Conservation (phyloP, 2,329 filamentous ascomycete species). For the Neonectria coccinea region DNA sequence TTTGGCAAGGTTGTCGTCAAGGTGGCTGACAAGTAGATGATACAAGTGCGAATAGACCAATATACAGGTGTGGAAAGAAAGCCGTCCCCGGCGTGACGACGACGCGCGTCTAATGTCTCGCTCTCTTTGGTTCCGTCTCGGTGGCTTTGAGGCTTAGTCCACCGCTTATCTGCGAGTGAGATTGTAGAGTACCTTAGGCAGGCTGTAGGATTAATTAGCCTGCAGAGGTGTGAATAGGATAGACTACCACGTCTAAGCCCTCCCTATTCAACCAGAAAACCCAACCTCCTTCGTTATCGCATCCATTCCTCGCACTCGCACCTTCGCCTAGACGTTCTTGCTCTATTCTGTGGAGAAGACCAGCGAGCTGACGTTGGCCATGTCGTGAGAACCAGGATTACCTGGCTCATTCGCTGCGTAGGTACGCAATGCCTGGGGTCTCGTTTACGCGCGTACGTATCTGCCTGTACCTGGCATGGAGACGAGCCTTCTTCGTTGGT, state of each 20-base stretch:
- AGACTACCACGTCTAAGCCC: background rate
- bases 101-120: conserved; percentile 10
- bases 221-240: background rate
- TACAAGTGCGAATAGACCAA: too few species aligned
- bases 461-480: background rate
- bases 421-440: conserved; percentile 11
- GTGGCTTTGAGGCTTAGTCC: background rate
- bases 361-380: conserved; percentile 10
- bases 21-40: conserved; percentile 46
- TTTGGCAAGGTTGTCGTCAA: conserved; percentile 69
- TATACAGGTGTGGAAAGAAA: too few species aligned
- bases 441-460: background rate
- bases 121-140: background rate
- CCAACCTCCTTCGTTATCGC: too few species aligned
- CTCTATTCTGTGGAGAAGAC: background rate
- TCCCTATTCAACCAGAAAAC: too few species aligned
- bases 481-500: background rate
- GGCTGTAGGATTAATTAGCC: background rate
- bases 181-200: background rate
- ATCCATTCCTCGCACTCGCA: background rate
- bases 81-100: too few species aligned
- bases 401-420: conserved; percentile 1
- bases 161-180: background rate
- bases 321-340: background rate
- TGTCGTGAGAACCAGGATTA: conserved; percentile 11